Base-by-base conservation (phyloP, 441 rosid species). In the Gossypium trilobum region DNA sequence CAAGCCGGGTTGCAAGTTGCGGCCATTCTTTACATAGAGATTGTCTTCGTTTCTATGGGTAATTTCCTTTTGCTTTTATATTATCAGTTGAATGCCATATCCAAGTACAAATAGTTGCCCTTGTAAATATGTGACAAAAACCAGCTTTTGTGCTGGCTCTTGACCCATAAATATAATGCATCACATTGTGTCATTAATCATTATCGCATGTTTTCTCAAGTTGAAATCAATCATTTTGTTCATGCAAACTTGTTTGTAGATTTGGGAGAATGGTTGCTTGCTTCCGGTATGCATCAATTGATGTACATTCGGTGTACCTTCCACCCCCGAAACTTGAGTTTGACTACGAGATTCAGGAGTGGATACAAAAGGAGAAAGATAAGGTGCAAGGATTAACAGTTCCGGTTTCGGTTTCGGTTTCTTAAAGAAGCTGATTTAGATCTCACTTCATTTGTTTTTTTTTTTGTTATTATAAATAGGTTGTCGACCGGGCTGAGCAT, bases 41-140 rank as follows among this genome's bases (percentile, higher is more conserved):
- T 82, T 95, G 99, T 81, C 98, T 95, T 82, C 97, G 97, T 76
- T 95, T 95, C 86, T 95, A 95, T 78, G 99, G 99, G 99, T 95
- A 91, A 68, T 72, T 68, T 54, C 74, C 71, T 52, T 68, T 33
- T 33, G 39, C 8, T 33, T 33, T 33, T 33, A 33, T 5, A 33
- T 33, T 33, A 33, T 33, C 8, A 33, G 39, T 33, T 33, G 39
- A 33, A 33, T 33, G 39, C 39, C 39, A 6, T 33, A 33, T 33
- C 8, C 39, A 0, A 33, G 39, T 5, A 33, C 8, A 33, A 33
- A 33, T 5, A 33, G 39, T 33, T 33, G 39, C 39, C 39, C 39
- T 33, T 6, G 39, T 33, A 33, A 33, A 33, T 33, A 33, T 33
- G 39, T 33, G 8, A 5, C 7, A 33, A 33, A 33, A 5, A 33